phyloP scores from a whole-genome alignment of 1,284 basidiomycete genomes.

The Ganoderma resinaceum region DNA sequence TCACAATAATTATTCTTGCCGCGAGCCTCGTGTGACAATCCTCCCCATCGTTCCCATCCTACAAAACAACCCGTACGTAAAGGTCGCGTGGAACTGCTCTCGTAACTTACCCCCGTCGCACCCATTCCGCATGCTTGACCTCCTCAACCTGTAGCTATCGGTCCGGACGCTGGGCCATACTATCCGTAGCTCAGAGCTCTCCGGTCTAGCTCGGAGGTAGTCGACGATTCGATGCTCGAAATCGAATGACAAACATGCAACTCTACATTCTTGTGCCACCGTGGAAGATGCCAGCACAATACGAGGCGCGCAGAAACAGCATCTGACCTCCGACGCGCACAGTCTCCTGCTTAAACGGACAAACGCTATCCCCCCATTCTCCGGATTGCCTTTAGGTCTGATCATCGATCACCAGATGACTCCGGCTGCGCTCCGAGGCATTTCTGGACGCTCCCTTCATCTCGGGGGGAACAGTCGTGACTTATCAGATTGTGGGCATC shows the following conservation, averaged over 20 bases:
- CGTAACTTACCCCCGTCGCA: background rate
- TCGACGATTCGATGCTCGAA: slow-evolving; percentile 4
- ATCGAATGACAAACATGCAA: slow-evolving; percentile 6
- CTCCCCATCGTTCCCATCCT: slow-evolving; percentile 18
- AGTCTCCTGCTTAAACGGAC: background rate
- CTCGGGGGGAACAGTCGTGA: background rate
- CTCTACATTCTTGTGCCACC: slow-evolving; percentile 9
- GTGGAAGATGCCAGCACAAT: background rate
- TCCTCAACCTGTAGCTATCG: slow-evolving; percentile 1
- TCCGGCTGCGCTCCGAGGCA: background rate
- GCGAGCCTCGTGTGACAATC: slow-evolving; percentile 26
- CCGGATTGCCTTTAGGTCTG: slow-evolving; percentile 10
- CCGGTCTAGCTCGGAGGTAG: slow-evolving; percentile 9
- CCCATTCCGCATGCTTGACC: slow-evolving; percentile 1
- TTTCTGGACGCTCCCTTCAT: background rate
- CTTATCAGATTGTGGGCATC: slow-evolving; percentile 11
- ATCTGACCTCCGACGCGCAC: slow-evolving; percentile 14
- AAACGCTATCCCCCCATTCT: slow-evolving; percentile 10
- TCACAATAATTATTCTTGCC: slow-evolving; percentile 21
- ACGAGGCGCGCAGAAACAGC: slow-evolving; percentile 1
- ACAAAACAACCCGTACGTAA: slow-evolving; percentile 24
- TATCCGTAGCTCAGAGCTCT: background rate
- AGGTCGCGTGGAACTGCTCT: slow-evolving; percentile 4
- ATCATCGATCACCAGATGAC: slow-evolving; percentile 14
- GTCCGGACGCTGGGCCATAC: slow-evolving; percentile 6